phyloP scores from a whole-genome alignment of 768 basidiomycete genomes.

The Podaxis sp. region DNA sequence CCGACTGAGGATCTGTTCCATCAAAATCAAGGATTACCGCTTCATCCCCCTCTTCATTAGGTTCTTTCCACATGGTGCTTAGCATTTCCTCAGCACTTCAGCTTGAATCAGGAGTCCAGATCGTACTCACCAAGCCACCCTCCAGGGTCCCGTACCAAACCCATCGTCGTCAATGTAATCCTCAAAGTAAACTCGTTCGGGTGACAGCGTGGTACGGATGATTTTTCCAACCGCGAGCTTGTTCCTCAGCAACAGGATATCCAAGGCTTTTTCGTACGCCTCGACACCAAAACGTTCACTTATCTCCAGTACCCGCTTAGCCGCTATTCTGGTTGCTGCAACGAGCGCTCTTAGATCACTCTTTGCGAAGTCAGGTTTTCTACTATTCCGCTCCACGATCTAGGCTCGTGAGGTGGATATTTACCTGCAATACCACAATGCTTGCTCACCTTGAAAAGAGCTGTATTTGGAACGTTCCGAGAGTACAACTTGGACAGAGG shows the following conservation, averaged over 20 bases:
- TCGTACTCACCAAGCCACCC: constrained; percentile 16
- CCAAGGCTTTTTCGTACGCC: constrained; percentile 22
- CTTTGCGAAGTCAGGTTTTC: constrained; percentile 24
- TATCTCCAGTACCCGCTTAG: constrained; percentile 20
- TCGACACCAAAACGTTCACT: constrained; percentile 22
- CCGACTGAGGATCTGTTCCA: constrained; percentile 23
- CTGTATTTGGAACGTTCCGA: constrained; percentile 19
- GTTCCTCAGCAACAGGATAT: constrained; percentile 22
- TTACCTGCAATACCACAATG: neutral
- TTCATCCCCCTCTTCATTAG: constrained; percentile 18
- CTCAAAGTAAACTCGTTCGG: constrained; percentile 18
- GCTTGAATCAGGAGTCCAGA: neutral
- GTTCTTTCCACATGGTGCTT: constrained; percentile 23
- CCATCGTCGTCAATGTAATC: constrained; percentile 30
- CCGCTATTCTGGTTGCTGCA: constrained; percentile 23
- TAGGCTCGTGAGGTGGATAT: neutral
- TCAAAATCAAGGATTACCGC: constrained; percentile 24
- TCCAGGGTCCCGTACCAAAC: constrained; percentile 22
- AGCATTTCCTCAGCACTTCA: neutral
- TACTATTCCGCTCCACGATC: constrained; percentile 20
- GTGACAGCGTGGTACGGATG: constrained; percentile 21
- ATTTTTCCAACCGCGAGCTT: constrained; percentile 23
- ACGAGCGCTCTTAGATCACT: constrained; percentile 25
- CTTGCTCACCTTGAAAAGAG: constrained; percentile 18
- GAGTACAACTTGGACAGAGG: constrained; percentile 24